Evolutionary conservation across 257 asterid genomes (phyloP).

Genomic region (Striga asiatica): DNA sequence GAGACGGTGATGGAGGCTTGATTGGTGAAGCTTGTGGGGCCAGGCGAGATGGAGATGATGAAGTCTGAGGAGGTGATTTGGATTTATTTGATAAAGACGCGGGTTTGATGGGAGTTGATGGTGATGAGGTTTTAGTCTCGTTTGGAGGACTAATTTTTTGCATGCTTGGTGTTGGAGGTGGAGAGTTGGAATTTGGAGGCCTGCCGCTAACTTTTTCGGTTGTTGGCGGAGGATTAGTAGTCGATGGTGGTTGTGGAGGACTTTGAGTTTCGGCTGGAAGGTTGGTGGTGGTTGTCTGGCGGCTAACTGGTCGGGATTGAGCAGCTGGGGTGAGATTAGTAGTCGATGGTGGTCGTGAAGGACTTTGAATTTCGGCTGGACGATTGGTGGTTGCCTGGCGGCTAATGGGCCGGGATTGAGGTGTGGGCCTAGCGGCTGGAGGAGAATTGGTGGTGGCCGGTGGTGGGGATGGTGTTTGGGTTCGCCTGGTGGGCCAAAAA

Average conservation of each 20-base stretch:
- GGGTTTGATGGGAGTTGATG: constrained; percentile 20
- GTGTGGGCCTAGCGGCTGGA: not conserved
- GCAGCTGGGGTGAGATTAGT: not conserved
- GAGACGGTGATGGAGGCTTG: constrained; percentile 24
- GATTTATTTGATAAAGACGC: constrained; percentile 29
- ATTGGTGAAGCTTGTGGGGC: constrained; percentile 21
- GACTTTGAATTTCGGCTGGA: too few species aligned
- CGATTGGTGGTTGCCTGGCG: not conserved
- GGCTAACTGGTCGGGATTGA: constrained; percentile 8
- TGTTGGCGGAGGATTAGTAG: constrained; percentile 15
- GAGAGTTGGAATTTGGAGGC: constrained; percentile 6
- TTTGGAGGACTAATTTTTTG: not conserved
- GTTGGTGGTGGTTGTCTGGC: not conserved
- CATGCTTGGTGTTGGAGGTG: not conserved
- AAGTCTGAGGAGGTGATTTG: constrained; percentile 33
- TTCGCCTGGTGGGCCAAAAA: constrained; percentile 35
- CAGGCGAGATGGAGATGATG: constrained; percentile 30
- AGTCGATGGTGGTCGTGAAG: constrained; percentile 8
- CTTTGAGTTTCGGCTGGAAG: constrained; percentile 10
- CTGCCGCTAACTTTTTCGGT: not conserved
- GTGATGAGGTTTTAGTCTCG: constrained; percentile 30
- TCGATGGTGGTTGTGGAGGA: constrained; percentile 11
- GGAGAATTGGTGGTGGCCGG: constrained; percentile 10
- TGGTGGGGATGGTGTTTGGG: constrained; percentile 19
- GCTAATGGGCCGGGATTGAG: constrained; percentile 2